Evolutionary conservation across 169 alveolate genomes (phyloP).

Genomic region (Amoebophrya sp.): DNA sequence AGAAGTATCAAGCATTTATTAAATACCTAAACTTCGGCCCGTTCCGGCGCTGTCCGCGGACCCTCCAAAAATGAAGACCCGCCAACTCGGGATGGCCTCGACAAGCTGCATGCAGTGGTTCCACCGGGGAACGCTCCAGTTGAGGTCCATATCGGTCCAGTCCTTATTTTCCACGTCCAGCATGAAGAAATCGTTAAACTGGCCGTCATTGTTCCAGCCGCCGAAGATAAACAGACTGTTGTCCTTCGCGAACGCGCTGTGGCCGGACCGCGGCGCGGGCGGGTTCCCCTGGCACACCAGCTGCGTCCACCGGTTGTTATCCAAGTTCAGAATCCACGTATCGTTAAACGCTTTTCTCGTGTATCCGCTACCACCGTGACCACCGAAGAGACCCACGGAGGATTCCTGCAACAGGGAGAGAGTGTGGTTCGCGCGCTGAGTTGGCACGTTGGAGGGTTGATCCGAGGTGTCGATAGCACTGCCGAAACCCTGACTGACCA

Average conservation of each 20-base stretch:
- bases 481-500: background rate
- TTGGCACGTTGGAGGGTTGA: conserved; percentile 39
- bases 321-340: conserved; percentile 71
- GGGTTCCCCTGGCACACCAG: conserved; percentile 68
- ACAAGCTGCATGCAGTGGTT: conserved; percentile 77
- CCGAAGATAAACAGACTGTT: conserved; percentile 66
- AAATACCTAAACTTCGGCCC: conserved; percentile 74
- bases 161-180: conserved; percentile 74
- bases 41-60: conserved; percentile 75
- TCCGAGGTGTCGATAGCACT: background rate
- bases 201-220: conserved; percentile 82
- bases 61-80: conserved; percentile 87
- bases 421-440: conserved; percentile 52
- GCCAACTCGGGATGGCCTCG: conserved; percentile 87
- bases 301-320: conserved; percentile 67
- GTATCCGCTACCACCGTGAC: conserved; percentile 82
- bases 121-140: conserved; percentile 84
- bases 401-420: conserved; percentile 39
- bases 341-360: conserved; percentile 74
- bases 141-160: conserved; percentile 80
- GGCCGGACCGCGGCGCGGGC: conserved; percentile 66
- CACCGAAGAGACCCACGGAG: conserved; percentile 58
- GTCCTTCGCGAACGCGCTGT: conserved; percentile 60
- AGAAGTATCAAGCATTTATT: background rate
- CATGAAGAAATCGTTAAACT: conserved; percentile 70